phyloP scores from a whole-genome alignment of 1,139 yeast genomes.

The Blastobotrys apis region DNA sequence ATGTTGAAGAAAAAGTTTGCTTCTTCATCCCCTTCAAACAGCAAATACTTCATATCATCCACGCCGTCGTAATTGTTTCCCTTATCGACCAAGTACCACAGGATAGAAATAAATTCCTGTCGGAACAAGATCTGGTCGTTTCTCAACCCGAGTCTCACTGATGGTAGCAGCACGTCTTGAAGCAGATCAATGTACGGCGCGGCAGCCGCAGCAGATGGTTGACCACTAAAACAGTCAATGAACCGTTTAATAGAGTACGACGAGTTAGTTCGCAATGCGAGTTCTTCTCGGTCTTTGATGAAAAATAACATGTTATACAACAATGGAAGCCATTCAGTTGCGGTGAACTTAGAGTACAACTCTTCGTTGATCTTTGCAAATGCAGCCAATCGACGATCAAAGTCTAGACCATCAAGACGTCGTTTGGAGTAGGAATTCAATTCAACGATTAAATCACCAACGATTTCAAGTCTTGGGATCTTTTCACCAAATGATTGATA shows the following conservation, averaged over 20 bases:
- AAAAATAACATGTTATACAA: constrained; percentile 63
- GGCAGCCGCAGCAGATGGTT: constrained; percentile 30
- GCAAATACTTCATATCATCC: constrained; percentile 62
- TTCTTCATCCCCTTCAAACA: constrained; percentile 70
- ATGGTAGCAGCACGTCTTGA: constrained; percentile 58
- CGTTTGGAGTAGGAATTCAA: constrained; percentile 64
- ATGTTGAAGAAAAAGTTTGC: constrained; percentile 80
- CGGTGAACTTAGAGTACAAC: constrained; percentile 41
- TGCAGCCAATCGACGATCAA: constrained; percentile 65
- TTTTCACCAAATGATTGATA: constrained; percentile 57
- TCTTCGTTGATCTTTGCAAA: constrained; percentile 62
- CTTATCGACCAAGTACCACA: constrained; percentile 56
- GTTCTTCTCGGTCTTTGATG: constrained; percentile 74
- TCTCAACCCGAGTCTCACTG: constrained; percentile 65
- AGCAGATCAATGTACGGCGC: constrained; percentile 43
- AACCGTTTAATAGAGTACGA: constrained; percentile 60
- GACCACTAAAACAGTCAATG: constrained; percentile 44
- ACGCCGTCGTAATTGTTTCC: constrained; percentile 51
- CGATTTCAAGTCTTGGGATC: constrained; percentile 43
- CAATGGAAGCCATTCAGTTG: constrained; percentile 76
- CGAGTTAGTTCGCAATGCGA: constrained; percentile 77
- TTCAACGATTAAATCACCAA: constrained; percentile 52
- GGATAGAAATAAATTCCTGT: constrained; percentile 61
- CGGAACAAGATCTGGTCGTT: constrained; percentile 60
- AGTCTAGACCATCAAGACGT: constrained; percentile 73